These are phyloP conservation scores for Strigomonas culicis DNA, from an alignment of 208 protist species.

Conservation along the genomic window DNA sequence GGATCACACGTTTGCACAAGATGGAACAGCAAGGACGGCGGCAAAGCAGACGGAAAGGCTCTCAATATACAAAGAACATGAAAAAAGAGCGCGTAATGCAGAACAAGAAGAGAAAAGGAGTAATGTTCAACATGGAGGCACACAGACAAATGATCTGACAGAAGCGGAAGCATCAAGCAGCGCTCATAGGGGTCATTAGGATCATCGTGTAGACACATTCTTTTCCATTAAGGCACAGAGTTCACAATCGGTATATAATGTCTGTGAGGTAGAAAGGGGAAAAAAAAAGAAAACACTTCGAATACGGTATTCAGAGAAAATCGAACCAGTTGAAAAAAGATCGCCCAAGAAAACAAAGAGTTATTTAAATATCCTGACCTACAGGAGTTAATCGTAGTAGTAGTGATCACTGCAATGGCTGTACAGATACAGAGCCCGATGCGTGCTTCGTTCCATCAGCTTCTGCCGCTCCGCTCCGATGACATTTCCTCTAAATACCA, in stretches of 20 bases:
- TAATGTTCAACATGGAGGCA: background rate
- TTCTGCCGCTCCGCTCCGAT: slow-evolving; percentile 46
- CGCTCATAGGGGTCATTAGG: background rate
- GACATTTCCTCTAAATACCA: slow-evolving; percentile 44
- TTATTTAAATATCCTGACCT: background rate
- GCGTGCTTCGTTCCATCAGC: slow-evolving; percentile 8
- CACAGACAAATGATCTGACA: background rate
- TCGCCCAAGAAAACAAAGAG: background rate
- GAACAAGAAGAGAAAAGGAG: slow-evolving; percentile 3
- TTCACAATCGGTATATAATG: too few species aligned
- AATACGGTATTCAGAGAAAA: slow-evolving; percentile 8
- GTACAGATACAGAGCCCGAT: background rate
- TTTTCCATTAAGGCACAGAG: too few species aligned
- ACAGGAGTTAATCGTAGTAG: too few species aligned
- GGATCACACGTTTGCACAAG: background rate
- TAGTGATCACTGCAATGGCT: too few species aligned
- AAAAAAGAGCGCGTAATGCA: background rate
- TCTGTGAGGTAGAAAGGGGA: background rate
- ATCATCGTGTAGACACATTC: too few species aligned
- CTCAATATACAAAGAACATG: slow-evolving; percentile 3
- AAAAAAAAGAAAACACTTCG: background rate
- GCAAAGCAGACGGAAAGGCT: background rate
- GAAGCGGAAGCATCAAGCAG: slow-evolving; percentile 4
- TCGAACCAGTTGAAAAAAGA: slow-evolving; percentile 6
- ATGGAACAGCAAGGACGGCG: background rate